phyloP scores from a whole-genome alignment of 306 rosid species.

The Benincasa hispida region DNA sequence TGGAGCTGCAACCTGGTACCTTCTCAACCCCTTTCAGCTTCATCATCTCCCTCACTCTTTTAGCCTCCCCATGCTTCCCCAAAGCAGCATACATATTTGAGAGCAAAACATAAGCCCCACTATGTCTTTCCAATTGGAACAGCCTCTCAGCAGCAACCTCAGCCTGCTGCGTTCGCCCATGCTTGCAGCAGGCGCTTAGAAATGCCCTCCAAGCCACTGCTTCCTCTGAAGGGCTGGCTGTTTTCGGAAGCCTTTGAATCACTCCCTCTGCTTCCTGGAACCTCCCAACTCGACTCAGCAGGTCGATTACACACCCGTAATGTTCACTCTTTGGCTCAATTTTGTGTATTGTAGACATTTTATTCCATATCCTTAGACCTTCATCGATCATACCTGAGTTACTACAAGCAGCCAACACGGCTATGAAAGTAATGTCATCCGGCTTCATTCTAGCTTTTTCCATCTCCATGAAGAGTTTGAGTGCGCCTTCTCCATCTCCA shows the following conservation, averaged over 20 bases:
- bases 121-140: constrained; percentile 24
- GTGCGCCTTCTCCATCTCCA: constrained; percentile 51
- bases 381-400: constrained; percentile 47
- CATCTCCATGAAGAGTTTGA: constrained; percentile 44
- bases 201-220: constrained; percentile 76
- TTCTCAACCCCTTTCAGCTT: constrained; percentile 38
- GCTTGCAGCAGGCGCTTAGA: constrained; percentile 58
- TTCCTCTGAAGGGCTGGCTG: constrained; percentile 30
- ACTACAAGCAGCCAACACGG: constrained; percentile 66
- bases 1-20: constrained; percentile 66
- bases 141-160: constrained; percentile 45
- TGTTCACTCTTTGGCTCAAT: constrained; percentile 58
- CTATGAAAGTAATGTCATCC: constrained; percentile 64
- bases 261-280: constrained; percentile 51
- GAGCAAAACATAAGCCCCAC: constrained; percentile 59
- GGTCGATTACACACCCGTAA: constrained; percentile 52
- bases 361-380: constrained; percentile 38
- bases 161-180: constrained; percentile 44
- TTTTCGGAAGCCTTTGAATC: constrained; percentile 19
- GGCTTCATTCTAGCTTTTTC: constrained; percentile 28
- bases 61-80: constrained; percentile 37
- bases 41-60: constrained; percentile 54
- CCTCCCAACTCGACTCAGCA: constrained; percentile 47
- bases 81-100: constrained; percentile 46
- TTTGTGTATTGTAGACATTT: constrained; percentile 32